Conservation (phyloP, 345 rosid species). For the Abelmoschus esculentus region DNA sequence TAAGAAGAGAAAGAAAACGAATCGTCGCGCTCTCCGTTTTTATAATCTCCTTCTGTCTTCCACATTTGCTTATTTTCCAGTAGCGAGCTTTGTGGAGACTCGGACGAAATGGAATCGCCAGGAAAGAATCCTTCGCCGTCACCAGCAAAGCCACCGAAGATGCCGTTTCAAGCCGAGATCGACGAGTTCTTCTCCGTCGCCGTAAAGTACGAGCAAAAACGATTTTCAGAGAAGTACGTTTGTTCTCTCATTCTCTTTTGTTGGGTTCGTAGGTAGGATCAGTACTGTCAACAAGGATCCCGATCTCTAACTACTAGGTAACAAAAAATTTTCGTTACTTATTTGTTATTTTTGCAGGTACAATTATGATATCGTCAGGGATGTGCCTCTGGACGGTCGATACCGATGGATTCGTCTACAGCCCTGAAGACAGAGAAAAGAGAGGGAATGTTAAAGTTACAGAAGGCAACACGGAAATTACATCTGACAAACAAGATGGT, state of each 20-base stretch:
- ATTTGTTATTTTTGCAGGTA: constrained; percentile 38
- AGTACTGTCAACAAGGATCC: constrained; percentile 8
- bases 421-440: constrained; percentile 12
- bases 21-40: neutral
- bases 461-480: constrained; percentile 12
- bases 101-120: constrained; percentile 22
- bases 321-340: constrained; percentile 10
- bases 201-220: constrained; percentile 40
- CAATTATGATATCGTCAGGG: constrained; percentile 63
- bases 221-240: constrained; percentile 45
- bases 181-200: constrained; percentile 46
- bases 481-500: neutral
- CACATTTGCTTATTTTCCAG: neutral
- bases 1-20: neutral
- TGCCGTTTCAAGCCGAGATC: constrained; percentile 38
- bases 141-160: constrained; percentile 6
- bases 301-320: constrained; percentile 31
- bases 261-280: constrained; percentile 34
- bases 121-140: neutral
- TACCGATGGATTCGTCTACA: constrained; percentile 57
- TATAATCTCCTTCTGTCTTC: neutral
- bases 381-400: constrained; percentile 58
- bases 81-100: constrained; percentile 20
- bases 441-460: constrained; percentile 8
- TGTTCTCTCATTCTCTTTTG: neutral